A percentile compares a stretch with the other conserved stretches of the same genome.
Evolutionary conservation across 2,329 filamentous ascomycete genomes (phyloP).

Genomic region (Paramyrothecium roridum): DNA sequence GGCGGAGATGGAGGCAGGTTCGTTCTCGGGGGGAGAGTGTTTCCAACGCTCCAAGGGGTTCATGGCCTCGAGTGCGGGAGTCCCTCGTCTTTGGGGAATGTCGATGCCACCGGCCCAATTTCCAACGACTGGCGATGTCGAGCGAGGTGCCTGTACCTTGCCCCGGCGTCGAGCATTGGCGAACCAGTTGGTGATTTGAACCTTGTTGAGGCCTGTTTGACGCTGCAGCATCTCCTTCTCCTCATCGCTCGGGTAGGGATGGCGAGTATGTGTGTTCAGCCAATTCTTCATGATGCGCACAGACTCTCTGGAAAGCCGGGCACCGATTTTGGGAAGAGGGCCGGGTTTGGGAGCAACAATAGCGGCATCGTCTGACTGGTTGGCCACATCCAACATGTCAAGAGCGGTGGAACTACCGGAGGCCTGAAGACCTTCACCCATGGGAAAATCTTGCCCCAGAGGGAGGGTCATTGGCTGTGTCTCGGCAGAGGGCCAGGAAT

Average conservation of each 20-base stretch:
- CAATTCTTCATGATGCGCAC: slow-evolving; percentile 80
- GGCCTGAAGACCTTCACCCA: slow-evolving; percentile 18
- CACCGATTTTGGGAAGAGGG: slow-evolving; percentile 59
- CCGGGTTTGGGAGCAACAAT: slow-evolving; percentile 18
- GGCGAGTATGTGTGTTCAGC: slow-evolving; percentile 74
- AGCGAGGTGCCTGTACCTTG: slow-evolving; percentile 68
- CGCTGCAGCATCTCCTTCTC: slow-evolving; percentile 78
- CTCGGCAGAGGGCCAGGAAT: slow-evolving; percentile 43
- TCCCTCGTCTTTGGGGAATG: slow-evolving; percentile 62
- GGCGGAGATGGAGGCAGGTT: slow-evolving; percentile 56
- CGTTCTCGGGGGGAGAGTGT: slow-evolving; percentile 57
- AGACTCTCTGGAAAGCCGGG: slow-evolving; percentile 76
- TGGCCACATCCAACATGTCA: slow-evolving; percentile 22
- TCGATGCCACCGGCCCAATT: slow-evolving; percentile 64
- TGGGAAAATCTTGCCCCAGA: slow-evolving; percentile 17
- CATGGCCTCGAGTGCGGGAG: slow-evolving; percentile 51
- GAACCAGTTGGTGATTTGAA: slow-evolving; percentile 88
- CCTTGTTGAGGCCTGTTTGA: slow-evolving; percentile 76
- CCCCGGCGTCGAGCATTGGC: slow-evolving; percentile 82
- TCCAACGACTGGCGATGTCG: slow-evolving; percentile 65
- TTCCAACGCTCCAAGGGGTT: slow-evolving; percentile 58
- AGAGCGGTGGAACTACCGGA: slow-evolving; percentile 18
- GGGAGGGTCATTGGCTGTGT: slow-evolving; percentile 35
- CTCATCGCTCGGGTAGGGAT: slow-evolving; percentile 85
- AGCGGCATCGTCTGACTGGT: slow-evolving; percentile 13